Conservation (phyloP, 805 yeast genomes). For the Jamesozyma jinghongensis region DNA sequence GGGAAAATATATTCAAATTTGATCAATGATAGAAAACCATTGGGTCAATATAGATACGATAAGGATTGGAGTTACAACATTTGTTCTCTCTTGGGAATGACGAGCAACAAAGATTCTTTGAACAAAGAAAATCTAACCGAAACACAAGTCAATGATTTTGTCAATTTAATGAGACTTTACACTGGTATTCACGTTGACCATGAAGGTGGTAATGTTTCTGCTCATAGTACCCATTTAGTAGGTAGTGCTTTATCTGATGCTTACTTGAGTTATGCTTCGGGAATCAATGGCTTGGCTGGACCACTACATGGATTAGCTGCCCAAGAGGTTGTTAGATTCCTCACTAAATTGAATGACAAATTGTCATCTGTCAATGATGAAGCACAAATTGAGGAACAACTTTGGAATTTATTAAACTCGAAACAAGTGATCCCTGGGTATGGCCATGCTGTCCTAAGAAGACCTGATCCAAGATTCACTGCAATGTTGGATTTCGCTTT, state of each 20-base stretch:
- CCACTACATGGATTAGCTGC: slow-evolving; percentile 82
- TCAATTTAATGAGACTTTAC: slow-evolving; percentile 70
- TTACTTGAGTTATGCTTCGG: slow-evolving; percentile 66
- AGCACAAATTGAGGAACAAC: slow-evolving; percentile 50
- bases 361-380: slow-evolving; percentile 26
- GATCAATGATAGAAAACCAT: slow-evolving; percentile 42
- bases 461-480: slow-evolving; percentile 72
- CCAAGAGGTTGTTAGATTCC: slow-evolving; percentile 72
- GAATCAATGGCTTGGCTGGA: slow-evolving; percentile 76
- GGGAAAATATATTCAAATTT: slow-evolving; percentile 65
- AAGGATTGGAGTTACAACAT: slow-evolving; percentile 70
- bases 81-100: slow-evolving; percentile 55
- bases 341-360: slow-evolving; percentile 48
- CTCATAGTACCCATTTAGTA: slow-evolving; percentile 77
- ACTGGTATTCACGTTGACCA: slow-evolving; percentile 77
- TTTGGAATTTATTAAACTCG: slow-evolving; percentile 62
- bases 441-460: slow-evolving; percentile 80
- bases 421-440: slow-evolving; percentile 82
- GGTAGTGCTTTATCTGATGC: slow-evolving; percentile 78
- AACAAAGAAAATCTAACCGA: slow-evolving; percentile 24
- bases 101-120: slow-evolving; percentile 24
- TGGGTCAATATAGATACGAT: slow-evolving; percentile 43
- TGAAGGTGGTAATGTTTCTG: slow-evolving; percentile 85
- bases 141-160: slow-evolving; percentile 46
- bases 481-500: slow-evolving; percentile 66